Evolutionary conservation across 352 stramenopile genomes (phyloP), one percentile per base, ranked within the genome.

Genomic region (Pseudoperonospora humuli): DNA sequence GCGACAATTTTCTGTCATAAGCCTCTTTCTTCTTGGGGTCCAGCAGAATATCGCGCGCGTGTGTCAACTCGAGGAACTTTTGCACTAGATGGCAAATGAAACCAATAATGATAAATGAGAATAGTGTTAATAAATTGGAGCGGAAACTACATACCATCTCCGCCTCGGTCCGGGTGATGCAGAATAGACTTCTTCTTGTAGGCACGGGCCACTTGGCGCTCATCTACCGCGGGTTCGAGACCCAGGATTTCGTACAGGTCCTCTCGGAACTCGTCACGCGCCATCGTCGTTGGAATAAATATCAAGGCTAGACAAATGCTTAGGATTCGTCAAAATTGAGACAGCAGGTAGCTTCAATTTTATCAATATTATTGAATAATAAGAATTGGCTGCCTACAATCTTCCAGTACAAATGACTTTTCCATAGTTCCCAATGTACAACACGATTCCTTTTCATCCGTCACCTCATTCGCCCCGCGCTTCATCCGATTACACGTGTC

Each of bases 141-240:
- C 31, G 33, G 17, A 9, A 17, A 29, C 8, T 26, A 45, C 55
- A 43, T 57, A 91, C 78, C 76, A 34, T 93, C 76, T 39, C 80
- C 80, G 10, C 80, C 77, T 33, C 78, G 79, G 44, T 93, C 80
- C 9, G 80, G 80, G 37, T 93, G 80, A 21, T 89, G 74, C 28
- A 75, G 32, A 17, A 90, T 71, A 6, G 73, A 86, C 57, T 79
- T 83, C 61, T 86, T 86, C 56, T 85, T 89, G 54, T 89, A 93
- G 1, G 80, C 80, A 40, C 74, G 74, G n/a, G 74, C 70, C 13
- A 93, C 70, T 23, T 82, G 64, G 28, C 79, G 73, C 51, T 77
- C 70, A 41, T 86, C 67, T 5, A 67, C 60, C 29, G 71, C 75
- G 36, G 65, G 47, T 25, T 86, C 77, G 29, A 93, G 66, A 7